These are phyloP conservation scores for Rossbeevera mucosa DNA, from an alignment of 768 basidiomycete species.

Conservation along the genomic window DNA sequence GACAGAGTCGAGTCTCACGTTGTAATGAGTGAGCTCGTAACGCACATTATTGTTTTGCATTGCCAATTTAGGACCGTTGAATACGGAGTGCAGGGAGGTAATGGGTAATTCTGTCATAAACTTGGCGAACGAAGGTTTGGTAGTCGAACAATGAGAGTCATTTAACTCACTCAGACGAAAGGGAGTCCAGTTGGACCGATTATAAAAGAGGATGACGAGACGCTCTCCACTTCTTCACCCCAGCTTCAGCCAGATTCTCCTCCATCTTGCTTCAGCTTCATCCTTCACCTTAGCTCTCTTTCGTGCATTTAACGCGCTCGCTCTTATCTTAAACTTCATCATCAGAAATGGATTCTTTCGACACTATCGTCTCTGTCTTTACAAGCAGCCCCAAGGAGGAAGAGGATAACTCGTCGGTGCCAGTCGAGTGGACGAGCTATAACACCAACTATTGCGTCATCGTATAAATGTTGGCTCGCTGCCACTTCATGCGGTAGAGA, in stretches of 20 bases:
- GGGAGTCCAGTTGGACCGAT: not conserved
- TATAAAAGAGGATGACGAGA: constrained; percentile 17
- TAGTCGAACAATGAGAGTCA: not conserved
- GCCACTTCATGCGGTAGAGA: not conserved
- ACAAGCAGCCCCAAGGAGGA: not conserved
- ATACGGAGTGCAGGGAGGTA: not conserved
- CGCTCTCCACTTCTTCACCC: not conserved
- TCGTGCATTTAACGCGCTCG: not conserved
- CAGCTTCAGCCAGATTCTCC: constrained; percentile 10
- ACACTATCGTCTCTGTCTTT: constrained; percentile 14
- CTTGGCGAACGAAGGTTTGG: not conserved
- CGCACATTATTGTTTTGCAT: constrained; percentile 18
- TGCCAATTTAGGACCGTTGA: constrained; percentile 3
- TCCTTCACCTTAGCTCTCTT: not conserved
- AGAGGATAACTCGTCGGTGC: constrained; percentile 11
- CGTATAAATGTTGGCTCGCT: constrained; percentile 7
- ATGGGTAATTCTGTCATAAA: not conserved
- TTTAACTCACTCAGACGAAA: not conserved
- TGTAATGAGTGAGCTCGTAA: not conserved
- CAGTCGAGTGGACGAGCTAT: constrained; percentile 10
- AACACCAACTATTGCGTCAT: constrained; percentile 15
- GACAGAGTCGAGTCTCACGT: constrained; percentile 7
- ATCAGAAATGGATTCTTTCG: constrained; percentile 23
- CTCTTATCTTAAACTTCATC: not conserved
- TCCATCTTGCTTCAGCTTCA: not conserved